These are phyloP conservation scores for Apostasia shenzhenica DNA, from an alignment of 106 monocot genomes.

Conservation along the genomic window DNA sequence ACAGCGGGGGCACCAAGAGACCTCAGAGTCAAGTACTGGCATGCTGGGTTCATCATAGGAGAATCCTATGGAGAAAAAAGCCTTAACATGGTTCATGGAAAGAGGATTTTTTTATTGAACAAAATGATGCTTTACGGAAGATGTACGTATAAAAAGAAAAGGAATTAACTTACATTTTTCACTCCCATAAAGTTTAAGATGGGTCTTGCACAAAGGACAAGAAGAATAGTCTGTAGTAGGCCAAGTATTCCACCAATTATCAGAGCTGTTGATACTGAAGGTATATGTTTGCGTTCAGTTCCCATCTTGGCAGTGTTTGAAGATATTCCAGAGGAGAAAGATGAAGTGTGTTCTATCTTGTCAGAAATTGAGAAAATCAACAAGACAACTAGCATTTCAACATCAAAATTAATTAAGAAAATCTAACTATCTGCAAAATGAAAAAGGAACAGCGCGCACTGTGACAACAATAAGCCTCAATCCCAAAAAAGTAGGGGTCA, in stretches of 20 bases:
- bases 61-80: conserved; percentile 39
- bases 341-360: conserved; percentile 6
- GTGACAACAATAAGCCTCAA: too few relatives aligned
- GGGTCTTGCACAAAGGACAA: conserved; percentile 59
- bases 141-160: neutral
- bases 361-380: conserved; percentile 18
- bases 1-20: conserved; percentile 65
- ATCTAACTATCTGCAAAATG: neutral
- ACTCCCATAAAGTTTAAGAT: conserved; percentile 63
- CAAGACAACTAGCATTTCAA: neutral
- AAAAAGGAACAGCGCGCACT: neutral
- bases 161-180: conserved; percentile 28
- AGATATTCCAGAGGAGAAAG: conserved; percentile 17
- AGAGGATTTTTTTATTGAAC: too few relatives aligned
- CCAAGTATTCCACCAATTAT: conserved; percentile 65
- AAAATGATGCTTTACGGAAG: neutral
- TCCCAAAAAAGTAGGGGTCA: too few relatives aligned
- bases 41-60: conserved; percentile 58
- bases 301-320: conserved; percentile 12
- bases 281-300: conserved; percentile 44
- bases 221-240: conserved; percentile 55
- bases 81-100: neutral
- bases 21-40: conserved; percentile 53
- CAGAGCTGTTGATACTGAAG: conserved; percentile 71
- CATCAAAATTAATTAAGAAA: neutral